Conservation (phyloP, 2,329 filamentous ascomycete species). For the Claviceps africana region DNA sequence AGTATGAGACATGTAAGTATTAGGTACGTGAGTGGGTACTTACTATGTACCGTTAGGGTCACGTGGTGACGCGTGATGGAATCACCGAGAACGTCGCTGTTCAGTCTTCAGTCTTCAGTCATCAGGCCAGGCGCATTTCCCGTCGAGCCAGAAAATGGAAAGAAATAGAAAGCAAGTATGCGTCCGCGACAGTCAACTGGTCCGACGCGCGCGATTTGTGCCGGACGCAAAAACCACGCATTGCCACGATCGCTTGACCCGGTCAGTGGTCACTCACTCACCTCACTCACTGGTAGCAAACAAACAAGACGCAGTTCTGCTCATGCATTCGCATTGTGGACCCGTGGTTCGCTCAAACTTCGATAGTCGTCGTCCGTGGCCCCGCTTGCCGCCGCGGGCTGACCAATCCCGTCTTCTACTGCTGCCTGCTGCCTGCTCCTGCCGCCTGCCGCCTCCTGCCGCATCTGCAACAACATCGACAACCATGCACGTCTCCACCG, state of each 20-base stretch:
- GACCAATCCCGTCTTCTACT: neutral
- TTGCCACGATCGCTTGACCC: neutral
- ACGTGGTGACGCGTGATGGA: no score
- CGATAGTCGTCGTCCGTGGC: neutral
- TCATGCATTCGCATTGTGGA: no score
- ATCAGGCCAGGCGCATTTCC: no score
- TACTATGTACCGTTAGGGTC: no score
- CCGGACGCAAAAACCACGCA: neutral
- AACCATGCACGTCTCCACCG: neutral
- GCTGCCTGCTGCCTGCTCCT: neutral
- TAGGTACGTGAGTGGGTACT: no score
- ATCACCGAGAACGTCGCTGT: no score
- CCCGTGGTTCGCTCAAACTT: conserved; percentile 15
- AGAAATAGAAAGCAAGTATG: neutral
- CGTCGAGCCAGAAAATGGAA: no score
- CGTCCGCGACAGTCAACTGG: neutral
- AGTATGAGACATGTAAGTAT: no score
- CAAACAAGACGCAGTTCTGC: neutral
- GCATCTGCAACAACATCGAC: neutral
- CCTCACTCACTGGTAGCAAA: neutral
- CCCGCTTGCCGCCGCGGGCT: neutral
- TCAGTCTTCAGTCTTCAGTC: no score
- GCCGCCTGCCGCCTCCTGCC: neutral
- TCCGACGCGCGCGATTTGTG: neutral
- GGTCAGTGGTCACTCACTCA: no score